Base-by-base conservation (phyloP, 2,329 filamentous ascomycete species). In the Pseudonectria buxi region DNA sequence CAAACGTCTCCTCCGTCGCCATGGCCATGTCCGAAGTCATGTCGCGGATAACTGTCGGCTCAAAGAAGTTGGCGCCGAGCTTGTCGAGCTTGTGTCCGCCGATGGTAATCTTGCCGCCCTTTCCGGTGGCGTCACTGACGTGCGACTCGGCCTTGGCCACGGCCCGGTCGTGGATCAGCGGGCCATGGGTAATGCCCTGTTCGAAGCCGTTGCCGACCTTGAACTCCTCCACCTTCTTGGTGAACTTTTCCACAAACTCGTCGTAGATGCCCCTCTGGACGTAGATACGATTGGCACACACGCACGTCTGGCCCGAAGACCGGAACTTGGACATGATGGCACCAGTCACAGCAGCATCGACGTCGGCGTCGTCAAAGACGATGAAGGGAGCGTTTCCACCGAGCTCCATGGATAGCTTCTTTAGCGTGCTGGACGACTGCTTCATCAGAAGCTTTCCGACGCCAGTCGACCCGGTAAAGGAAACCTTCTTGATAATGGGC, bases 361-460 rank as follows among this genome's bases (percentile, higher is more conserved):
- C 66, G 56, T 96, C 86, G 14, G 90, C 86, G 54, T 96, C 90
- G 54, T 96, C 88, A 55, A 96, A 96, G 24, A 96, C 87, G 47
- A 96, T 95, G 58, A 95, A 94, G 2, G 90, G 90, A 0, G 90
- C 86, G 59, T 96, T 96, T 31, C 90, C 92, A 36, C 90, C 90
- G 2, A 96, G 81, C 59, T 96, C 90, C 59, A 95, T 84, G 0
- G 86, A 92, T 27, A 81, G 58, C 47, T 79, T 75, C 74, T 96
- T 96, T 49, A 95, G 67, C 0, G 88, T 95, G 27, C 76, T 74
- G 0, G 88, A 78, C 10, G 83, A 82, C 63, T 95, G 89, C 67
- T 85, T 84, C 88, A 95, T 95, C 36, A 98, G 76, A 6, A 82
- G 69, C 58, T 81, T 82, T 24, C 79, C 79, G 26, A 83, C 78